Base-by-base conservation (phyloP, 345 rosid genomes). In the Melaleuca quinquenervia region DNA sequence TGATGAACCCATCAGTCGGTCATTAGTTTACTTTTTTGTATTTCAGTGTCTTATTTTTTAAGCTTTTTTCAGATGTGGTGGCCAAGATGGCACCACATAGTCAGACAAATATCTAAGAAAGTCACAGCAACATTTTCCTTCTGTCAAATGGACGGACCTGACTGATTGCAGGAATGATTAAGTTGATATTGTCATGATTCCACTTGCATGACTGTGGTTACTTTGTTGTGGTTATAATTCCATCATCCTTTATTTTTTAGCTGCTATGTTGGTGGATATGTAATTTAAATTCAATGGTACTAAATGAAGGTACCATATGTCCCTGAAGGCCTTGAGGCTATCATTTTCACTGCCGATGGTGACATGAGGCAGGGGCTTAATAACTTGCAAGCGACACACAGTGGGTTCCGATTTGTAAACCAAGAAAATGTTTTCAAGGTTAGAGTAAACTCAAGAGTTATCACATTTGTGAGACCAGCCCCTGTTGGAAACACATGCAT, bases 311-410 rank as follows among this genome's bases (percentile, higher is more conserved):
- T 96, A 87, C 98, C 96, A 0, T 96, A 94, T 91, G 92, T 95
- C 82, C 97, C 99, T 1, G 99, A 96, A 92, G 99, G 99, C 80
- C 98, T 97, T 26, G 99, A 97, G 92, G 98, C 98, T 51, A 93
- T 96, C 86, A 97, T 97, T 88, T 97, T 97, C 91, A 97, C 99
- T 24, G 98, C 98, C 85, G 99, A 97, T 90, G 99, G 99, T 86
- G 99, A 97, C 88, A 97, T 97, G 99, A 94, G 99, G 90, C 99
- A 97, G 90, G 99, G 97, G 41, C 90, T 97, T 90, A 97, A 97
- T 86, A 97, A 97, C 90, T 89, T 96, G 93, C 99, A 96, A 93
- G 99, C 99, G 52, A 96, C 99, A 48, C 85, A 86, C 86, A 97
- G 99, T 84, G 99, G 99, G 75, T 97, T 97, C 90, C 94, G 94